Evolutionary conservation across 768 basidiomycete species (phyloP), one percentile per base, ranked within the genome.

Genomic region (Boletus insuetus): DNA sequence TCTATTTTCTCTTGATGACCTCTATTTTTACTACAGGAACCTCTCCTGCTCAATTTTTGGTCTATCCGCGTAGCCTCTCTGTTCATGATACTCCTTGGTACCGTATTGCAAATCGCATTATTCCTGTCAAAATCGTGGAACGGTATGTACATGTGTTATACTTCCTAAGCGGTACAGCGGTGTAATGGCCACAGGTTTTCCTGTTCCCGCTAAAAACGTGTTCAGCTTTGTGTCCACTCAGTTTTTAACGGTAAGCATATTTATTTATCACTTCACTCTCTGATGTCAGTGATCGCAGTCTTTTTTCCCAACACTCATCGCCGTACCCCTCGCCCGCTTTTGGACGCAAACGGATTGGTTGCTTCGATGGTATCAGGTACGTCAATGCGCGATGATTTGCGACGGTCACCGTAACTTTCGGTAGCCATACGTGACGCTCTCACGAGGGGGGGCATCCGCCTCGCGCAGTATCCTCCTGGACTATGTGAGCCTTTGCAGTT

Each of bases 391-490:
- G 10, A 26, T 31, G 5, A 14, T 38, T n/a, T n/a, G 44, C 40
- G 37, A 39, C 13, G 31, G 24, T 60, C 46, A 54, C 59, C 34
- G n/a, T 32, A 58, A 16, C 40, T 46, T 35, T 41, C 42, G 41
- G 32, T 54, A 89, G 86, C 86, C 87, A 3, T 89, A 86, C 56
- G 72, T 89, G 6, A 69, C 77, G 7, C 69, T 89, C 26, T 75
- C 80, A 17, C 72, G 75, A 59, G 85, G 84, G 3, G 71, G 72
- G 56, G 80, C 79, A 1, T 66, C 72, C 3, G 84, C 86, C 1
- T 75, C 83, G 52, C 80, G 83, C 58, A 82, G 82, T 49, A 66
- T 89, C n/a, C 71, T 89, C 17, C 64, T 86, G 24, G 82, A 89
- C 66, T 89, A 89, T 67, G 84, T 86, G 59, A 46, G 82, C 57